phyloP scores from a whole-genome alignment of 2,329 filamentous ascomycete species.

The Neonectria hederae region DNA sequence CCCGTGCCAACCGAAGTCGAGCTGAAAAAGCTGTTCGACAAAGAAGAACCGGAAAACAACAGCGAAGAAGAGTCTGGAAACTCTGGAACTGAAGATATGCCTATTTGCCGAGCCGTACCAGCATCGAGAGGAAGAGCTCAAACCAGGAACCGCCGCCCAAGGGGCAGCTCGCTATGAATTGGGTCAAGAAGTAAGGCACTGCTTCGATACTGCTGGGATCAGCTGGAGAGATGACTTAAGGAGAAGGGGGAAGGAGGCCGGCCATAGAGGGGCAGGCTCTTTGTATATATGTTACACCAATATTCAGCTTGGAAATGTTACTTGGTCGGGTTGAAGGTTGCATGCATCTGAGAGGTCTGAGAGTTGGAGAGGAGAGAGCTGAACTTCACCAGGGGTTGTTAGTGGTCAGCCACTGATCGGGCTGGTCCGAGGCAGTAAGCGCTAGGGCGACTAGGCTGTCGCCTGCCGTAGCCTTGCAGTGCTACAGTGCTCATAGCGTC shows the following conservation, averaged over 20 bases:
- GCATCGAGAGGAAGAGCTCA: background rate
- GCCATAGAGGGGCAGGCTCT: conserved; percentile 3
- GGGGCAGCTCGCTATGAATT: conserved; percentile 33
- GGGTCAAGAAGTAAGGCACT: background rate
- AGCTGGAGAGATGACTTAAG: background rate
- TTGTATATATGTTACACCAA: conserved; percentile 23
- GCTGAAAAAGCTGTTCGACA: conserved; percentile 34
- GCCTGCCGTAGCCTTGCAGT: background rate
- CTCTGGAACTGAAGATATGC: background rate
- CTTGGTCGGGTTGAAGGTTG: background rate
- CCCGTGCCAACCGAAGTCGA: conserved; percentile 30
- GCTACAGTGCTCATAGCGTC: background rate
- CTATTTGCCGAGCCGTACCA: background rate
- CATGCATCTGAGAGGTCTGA: background rate
- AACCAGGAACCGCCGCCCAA: conserved; percentile 14
- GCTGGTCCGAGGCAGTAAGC: background rate
- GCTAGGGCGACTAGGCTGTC: background rate
- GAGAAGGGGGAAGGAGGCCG: background rate
- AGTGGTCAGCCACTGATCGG: background rate
- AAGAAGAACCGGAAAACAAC: too few species aligned
- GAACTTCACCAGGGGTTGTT: background rate
- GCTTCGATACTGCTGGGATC: background rate
- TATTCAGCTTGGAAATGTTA: conserved; percentile 11
- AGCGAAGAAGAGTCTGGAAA: background rate
- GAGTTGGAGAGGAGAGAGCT: background rate